Base-by-base conservation (phyloP, 345 rosid species). In the Rhodamnia argentea region DNA sequence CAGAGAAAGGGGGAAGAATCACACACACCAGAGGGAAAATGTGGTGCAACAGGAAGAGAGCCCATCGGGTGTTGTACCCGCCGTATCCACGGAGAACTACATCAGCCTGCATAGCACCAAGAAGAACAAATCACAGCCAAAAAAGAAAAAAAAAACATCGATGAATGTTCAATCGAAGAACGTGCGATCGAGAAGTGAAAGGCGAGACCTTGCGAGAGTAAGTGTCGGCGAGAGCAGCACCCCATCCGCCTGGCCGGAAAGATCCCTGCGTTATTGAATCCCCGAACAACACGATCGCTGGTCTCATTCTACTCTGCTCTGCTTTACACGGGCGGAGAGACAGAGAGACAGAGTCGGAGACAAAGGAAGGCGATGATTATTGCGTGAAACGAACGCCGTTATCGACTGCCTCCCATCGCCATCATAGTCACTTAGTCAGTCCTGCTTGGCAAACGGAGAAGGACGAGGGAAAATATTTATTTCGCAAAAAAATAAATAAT, bases 21-120 rank as follows among this genome's bases (percentile, higher is more conserved):
- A n/a, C 58, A 47, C 89, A 83, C 86, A 94, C 98, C 87, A 89
- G 91, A 88, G 96, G 96, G 90, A 96, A 95, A 70, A 94, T 86
- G 88, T 92, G 95, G 76, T 90, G 91, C 58, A 96, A 90, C 94
- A 96, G 91, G 92, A 95, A 95, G 88, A 96, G 89, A 84, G 98
- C 98, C 99, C 97, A 95, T 91, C 96, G 88, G 75, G 97, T 95
- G 90, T 93, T 97, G 95, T 97, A 97, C 44, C 99, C 99, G 60
- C 95, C 93, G 88, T 97, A 97, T 37, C 99, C 99, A 90, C 99
- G 99, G 60, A 94, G 91, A n/a, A 93, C 75, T 18, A 95, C 92
- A 87, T 97, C 99, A 27, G 95, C 96, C 95, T 94, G 83, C 51
- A 18, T 20, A 37, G 78, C 78, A 32, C 78, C 78, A 18, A 16